phyloP scores from a whole-genome alignment of 2,329 filamentous ascomycete species.

The Alternaria metachromatica region DNA sequence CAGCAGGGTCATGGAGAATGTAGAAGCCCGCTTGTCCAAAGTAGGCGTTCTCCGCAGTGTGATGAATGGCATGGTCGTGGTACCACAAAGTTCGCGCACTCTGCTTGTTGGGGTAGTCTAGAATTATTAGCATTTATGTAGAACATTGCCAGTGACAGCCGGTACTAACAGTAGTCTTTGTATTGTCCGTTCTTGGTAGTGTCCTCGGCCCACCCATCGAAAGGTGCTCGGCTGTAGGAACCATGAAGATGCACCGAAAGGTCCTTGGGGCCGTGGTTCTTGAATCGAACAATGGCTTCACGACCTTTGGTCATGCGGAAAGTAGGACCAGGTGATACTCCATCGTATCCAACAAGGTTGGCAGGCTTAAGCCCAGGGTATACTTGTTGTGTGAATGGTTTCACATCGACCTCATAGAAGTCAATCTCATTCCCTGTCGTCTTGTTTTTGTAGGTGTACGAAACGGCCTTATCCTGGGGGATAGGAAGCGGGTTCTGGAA shows the following conservation, averaged over 20 bases:
- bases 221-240: slow-evolving; percentile 55
- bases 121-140: slow-evolving; percentile 1
- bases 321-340: slow-evolving; percentile 63
- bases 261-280: slow-evolving; percentile 58
- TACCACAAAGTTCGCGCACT: slow-evolving; percentile 64
- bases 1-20: slow-evolving; percentile 60
- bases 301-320: slow-evolving; percentile 57
- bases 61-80: slow-evolving; percentile 52
- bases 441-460: slow-evolving; percentile 40
- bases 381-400: slow-evolving; percentile 52
- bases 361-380: slow-evolving; percentile 53
- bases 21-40: slow-evolving; percentile 66
- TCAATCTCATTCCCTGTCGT: slow-evolving; percentile 52
- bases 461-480: slow-evolving; percentile 52
- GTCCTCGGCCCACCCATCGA: slow-evolving; percentile 65
- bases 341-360: slow-evolving; percentile 61
- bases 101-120: slow-evolving; percentile 64
- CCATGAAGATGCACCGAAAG: slow-evolving; percentile 64
- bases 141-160: background rate
- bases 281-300: slow-evolving; percentile 62
- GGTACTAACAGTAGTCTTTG: slow-evolving; percentile 51
- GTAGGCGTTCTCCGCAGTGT: slow-evolving; percentile 64
- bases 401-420: slow-evolving; percentile 57
- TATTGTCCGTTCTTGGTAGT: slow-evolving; percentile 58
- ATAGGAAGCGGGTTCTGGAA: slow-evolving; percentile 53